These are phyloP conservation scores for Physaria fendleri DNA, from an alignment of 345 rosid species.

Conservation along the genomic window DNA sequence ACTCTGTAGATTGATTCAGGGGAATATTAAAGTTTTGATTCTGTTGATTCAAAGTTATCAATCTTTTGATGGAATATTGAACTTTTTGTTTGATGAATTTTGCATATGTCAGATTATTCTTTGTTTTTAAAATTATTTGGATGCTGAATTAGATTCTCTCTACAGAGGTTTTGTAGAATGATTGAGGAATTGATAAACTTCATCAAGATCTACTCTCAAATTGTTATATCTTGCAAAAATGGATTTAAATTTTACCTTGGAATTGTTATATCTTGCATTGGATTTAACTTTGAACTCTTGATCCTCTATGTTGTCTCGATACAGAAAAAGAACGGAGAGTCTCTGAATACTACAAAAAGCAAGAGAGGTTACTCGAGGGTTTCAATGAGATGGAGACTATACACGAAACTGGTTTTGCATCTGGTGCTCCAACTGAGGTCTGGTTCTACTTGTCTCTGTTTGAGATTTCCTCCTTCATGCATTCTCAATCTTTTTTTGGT, in stretches of 20 bases:
- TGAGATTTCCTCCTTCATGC: neutral
- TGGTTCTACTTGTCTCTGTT: neutral
- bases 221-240: neutral
- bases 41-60: slow-evolving; percentile 17
- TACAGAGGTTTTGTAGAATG: neutral
- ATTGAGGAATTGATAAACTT: neutral
- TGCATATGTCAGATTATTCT: slow-evolving; percentile 17
- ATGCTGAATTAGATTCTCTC: slow-evolving; percentile 15
- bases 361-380: slow-evolving; percentile 70
- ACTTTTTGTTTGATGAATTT: neutral
- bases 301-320: slow-evolving; percentile 1
- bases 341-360: slow-evolving; percentile 77
- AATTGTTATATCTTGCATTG: neutral
- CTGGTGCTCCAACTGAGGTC: slow-evolving; percentile 65
- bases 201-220: neutral
- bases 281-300: neutral
- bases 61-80: slow-evolving; percentile 21
- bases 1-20: slow-evolving; percentile 1
- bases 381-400: slow-evolving; percentile 78
- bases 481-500: neutral
- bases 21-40: neutral
- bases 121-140: neutral
- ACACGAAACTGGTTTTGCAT: slow-evolving; percentile 45
- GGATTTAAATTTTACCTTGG: neutral
- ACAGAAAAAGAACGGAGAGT: slow-evolving; percentile 61